These are phyloP conservation scores for Metschnikowia noctiluminum DNA, from an alignment of 805 yeast species.

Conservation along the genomic window DNA sequence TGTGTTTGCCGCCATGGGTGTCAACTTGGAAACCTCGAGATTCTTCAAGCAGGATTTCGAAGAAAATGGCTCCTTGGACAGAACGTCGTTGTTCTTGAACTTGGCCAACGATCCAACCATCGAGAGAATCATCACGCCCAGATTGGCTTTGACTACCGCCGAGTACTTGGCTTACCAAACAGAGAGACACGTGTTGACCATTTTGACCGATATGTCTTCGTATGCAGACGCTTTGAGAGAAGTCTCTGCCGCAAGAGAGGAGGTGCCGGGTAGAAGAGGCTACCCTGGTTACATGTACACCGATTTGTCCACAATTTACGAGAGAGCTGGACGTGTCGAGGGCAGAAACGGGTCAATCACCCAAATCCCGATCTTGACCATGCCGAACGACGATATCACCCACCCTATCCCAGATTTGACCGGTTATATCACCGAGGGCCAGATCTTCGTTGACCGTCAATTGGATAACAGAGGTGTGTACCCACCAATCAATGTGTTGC, in stretches of 20 bases:
- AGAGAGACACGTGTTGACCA: constrained; percentile 97
- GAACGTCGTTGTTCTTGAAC: constrained; percentile 94
- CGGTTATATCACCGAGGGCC: constrained; percentile 99
- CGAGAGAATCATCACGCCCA: constrained; percentile 98
- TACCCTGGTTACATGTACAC: constrained; percentile 99
- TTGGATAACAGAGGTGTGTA: constrained; percentile 94
- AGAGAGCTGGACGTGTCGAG: constrained; percentile 99
- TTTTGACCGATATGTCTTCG: constrained; percentile 99
- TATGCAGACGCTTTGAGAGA: constrained; percentile 99
- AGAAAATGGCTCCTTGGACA: constrained; percentile 97
- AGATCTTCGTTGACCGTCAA: constrained; percentile 96
- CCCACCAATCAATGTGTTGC: constrained; percentile 98
- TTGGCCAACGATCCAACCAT: constrained; percentile 99
- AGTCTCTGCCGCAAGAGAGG: constrained; percentile 99
- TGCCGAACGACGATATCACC: constrained; percentile 99
- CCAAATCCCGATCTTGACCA: constrained; percentile 96
- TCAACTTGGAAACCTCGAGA: constrained; percentile 95
- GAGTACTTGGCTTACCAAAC: constrained; percentile 99
- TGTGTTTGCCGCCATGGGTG: constrained; percentile 99
- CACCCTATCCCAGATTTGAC: constrained; percentile 99
- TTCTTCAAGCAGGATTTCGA: constrained; percentile 99
- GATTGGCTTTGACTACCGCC: constrained; percentile 97
- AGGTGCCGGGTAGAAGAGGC: constrained; percentile 99
- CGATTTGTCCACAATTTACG: constrained; percentile 97
- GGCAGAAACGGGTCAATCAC: constrained; percentile 99